Conservation (phyloP, 148 eudicot genomes). For the Heliosperma pusillum region DNA sequence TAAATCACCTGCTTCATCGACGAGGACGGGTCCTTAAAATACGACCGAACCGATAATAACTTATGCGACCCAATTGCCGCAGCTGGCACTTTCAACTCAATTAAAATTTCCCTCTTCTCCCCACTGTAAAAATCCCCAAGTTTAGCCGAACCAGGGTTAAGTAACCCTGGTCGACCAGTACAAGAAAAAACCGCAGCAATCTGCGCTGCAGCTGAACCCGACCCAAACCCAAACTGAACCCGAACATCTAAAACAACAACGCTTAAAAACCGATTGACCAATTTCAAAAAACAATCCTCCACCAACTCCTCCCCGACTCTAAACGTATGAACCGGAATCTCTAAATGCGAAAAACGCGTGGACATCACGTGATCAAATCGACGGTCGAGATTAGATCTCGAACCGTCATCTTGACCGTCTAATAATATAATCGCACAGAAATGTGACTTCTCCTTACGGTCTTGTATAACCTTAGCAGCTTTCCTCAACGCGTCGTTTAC, state of each 20-base stretch:
- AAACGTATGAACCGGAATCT: conserved; percentile 52
- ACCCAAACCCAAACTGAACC: conserved; percentile 42
- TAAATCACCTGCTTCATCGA: conserved; percentile 42
- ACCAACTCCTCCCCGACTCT: conserved; percentile 29
- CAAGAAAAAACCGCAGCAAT: conserved; percentile 62
- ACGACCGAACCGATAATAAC: conserved; percentile 55
- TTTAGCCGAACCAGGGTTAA: conserved; percentile 42
- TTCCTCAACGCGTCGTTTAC: conserved; percentile 57
- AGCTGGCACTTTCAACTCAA: conserved; percentile 70
- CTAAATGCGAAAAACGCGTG: conserved; percentile 41
- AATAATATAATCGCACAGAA: conserved; percentile 50
- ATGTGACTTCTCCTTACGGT: conserved; percentile 65
- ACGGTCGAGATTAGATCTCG: conserved; percentile 2
- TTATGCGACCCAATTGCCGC: conserved; percentile 51
- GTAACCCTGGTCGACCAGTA: conserved; percentile 39
- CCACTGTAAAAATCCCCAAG: conserved; percentile 64
- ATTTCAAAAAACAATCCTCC: conserved; percentile 43
- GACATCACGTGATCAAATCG: conserved; percentile 29
- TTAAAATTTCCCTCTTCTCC: conserved; percentile 66
- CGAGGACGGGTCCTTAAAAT: conserved; percentile 56
- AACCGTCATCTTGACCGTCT: conserved; percentile 30
- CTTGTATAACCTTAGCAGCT: conserved; percentile 71
- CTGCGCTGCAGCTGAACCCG: conserved; percentile 64
- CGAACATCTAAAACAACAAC: conserved; percentile 61
- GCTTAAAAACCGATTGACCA: conserved; percentile 40